Evolutionary conservation across 176 grass and related monocot genomes (phyloP).

Genomic region (Leersia perrieri): DNA sequence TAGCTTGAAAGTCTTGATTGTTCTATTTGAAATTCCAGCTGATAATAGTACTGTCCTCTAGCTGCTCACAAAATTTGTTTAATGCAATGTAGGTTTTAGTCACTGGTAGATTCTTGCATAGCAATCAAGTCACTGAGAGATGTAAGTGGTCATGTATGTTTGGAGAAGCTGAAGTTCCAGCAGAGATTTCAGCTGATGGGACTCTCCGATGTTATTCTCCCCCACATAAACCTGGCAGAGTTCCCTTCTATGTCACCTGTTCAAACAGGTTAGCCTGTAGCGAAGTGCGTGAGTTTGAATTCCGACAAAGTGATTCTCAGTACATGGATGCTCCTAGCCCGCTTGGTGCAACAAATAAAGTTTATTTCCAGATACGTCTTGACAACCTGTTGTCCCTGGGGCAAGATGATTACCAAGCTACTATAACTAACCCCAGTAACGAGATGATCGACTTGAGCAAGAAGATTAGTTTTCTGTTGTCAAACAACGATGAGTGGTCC

Average conservation of each 20-base stretch:
- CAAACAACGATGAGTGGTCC: slow-evolving; percentile 70
- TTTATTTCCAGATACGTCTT: slow-evolving; percentile 71
- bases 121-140: slow-evolving; percentile 36
- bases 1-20: background rate
- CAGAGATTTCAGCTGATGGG: slow-evolving; percentile 56
- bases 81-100: slow-evolving; percentile 63
- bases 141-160: slow-evolving; percentile 96
- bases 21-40: slow-evolving; percentile 8
- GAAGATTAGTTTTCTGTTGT: slow-evolving; percentile 64
- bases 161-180: slow-evolving; percentile 84
- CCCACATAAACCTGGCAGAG: slow-evolving; percentile 58
- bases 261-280: slow-evolving; percentile 91
- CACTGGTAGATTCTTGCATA: slow-evolving; percentile 57
- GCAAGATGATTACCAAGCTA: slow-evolving; percentile 54
- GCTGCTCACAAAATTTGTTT: slow-evolving; percentile 16
- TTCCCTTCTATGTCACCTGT: slow-evolving; percentile 84
- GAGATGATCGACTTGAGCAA: slow-evolving; percentile 62
- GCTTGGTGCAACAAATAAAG: slow-evolving; percentile 50
- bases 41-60: background rate
- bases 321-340: slow-evolving; percentile 63
- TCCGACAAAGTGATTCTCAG: slow-evolving; percentile 44
- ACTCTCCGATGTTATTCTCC: slow-evolving; percentile 60
- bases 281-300: slow-evolving; percentile 95
- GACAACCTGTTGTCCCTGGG: slow-evolving; percentile 62
- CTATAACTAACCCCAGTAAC: slow-evolving; percentile 26